Percentiles rank a stretch among this genome's conserved stretches.
Evolutionary conservation across 371 early-diverging fungal species (phyloP).

Genomic region (Thermomucor indicae-seudaticae): DNA sequence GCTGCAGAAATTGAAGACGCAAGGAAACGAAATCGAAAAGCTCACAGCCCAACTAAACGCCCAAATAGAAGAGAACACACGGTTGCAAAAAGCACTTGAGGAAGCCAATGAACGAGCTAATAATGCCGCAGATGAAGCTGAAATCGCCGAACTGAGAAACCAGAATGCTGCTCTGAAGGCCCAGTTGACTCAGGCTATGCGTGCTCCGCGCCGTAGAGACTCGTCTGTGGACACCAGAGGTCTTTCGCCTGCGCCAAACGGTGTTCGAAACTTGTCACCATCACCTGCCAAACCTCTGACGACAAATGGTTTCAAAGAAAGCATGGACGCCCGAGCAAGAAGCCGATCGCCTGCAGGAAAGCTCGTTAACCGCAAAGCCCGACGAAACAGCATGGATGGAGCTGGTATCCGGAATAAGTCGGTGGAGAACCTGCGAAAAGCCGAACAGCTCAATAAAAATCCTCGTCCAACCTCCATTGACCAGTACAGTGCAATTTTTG

Average conservation of each 20-base stretch:
- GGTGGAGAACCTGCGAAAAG: conserved; percentile 28
- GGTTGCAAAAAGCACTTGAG: conserved; percentile 28
- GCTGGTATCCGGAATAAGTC: conserved; percentile 20
- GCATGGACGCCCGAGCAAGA: conserved; percentile 5
- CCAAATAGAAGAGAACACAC: conserved; percentile 64
- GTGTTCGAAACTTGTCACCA: conserved; percentile 20
- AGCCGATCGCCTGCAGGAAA: conserved; percentile 14
- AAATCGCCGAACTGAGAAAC: conserved; percentile 37
- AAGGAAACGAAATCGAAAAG: conserved; percentile 60
- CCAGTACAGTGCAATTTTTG: conserved; percentile 25
- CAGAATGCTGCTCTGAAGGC: conserved; percentile 44
- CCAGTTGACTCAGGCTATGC: conserved; percentile 40
- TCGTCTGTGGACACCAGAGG: conserved; percentile 17
- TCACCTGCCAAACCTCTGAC: conserved; percentile 24
- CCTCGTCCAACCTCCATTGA: conserved; percentile 45
- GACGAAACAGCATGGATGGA: conserved; percentile 33
- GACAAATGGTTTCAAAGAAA: conserved; percentile 17
- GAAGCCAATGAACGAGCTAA: conserved; percentile 19
- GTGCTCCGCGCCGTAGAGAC: conserved; percentile 25
- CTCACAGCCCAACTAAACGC: conserved; percentile 58
- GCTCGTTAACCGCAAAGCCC: conserved; percentile 22
- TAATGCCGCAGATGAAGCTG: conserved; percentile 20
- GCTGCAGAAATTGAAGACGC: conserved; percentile 43
- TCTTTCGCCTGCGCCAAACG: conserved; percentile 25
- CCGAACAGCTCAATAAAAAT: conserved; percentile 19